A percentile compares a stretch with the other conserved stretches of the same genome.
Conservation (phyloP, 495 filamentous ascomycete species). For the Daldinia caldariorum region DNA sequence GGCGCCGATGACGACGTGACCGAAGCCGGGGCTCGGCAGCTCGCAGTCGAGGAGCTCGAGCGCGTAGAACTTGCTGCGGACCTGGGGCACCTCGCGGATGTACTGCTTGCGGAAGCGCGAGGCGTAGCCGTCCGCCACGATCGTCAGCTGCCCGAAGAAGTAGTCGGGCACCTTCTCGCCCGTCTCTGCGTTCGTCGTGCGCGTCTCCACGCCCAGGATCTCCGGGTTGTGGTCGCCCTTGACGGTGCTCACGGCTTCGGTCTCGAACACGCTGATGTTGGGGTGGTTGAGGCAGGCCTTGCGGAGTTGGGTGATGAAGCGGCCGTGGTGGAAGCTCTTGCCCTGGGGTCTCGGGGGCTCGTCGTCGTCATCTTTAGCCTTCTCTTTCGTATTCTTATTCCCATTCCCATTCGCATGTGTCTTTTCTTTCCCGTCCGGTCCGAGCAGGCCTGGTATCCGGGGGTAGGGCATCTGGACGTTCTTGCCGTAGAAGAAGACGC, state of each 20-base stretch:
- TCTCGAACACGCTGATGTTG: conserved; percentile 79
- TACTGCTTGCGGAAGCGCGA: conserved; percentile 90
- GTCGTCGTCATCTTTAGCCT: conserved; percentile 6
- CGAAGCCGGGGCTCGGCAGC: conserved; percentile 76
- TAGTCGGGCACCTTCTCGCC: conserved; percentile 68
- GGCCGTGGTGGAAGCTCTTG: conserved; percentile 82
- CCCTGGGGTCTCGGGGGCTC: conserved; percentile 66
- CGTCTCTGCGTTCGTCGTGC: conserved; percentile 62
- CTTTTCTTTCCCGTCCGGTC: conserved; percentile 15
- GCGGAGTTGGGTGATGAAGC: conserved; percentile 80
- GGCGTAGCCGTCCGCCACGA: conserved; percentile 92
- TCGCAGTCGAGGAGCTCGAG: conserved; percentile 89
- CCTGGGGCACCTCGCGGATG: conserved; percentile 72
- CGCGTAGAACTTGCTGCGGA: conserved; percentile 86
- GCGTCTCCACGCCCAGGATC: conserved; percentile 79
- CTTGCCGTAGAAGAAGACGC: conserved; percentile 83
- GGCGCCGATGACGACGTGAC: conserved; percentile 87
- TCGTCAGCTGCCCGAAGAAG: conserved; percentile 87
- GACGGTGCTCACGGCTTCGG: conserved; percentile 71
- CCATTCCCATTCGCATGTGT: conserved; percentile 31
- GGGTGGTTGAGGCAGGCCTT: conserved; percentile 70
- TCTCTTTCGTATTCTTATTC: conserved; percentile 35
- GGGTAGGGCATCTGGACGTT: conserved; percentile 84
- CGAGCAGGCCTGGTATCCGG: conserved; percentile 42
- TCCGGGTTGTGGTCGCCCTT: conserved; percentile 66